These are phyloP conservation scores for Epicoccum nigrum DNA, from an alignment of 2,329 filamentous ascomycete species.

Conservation along the genomic window DNA sequence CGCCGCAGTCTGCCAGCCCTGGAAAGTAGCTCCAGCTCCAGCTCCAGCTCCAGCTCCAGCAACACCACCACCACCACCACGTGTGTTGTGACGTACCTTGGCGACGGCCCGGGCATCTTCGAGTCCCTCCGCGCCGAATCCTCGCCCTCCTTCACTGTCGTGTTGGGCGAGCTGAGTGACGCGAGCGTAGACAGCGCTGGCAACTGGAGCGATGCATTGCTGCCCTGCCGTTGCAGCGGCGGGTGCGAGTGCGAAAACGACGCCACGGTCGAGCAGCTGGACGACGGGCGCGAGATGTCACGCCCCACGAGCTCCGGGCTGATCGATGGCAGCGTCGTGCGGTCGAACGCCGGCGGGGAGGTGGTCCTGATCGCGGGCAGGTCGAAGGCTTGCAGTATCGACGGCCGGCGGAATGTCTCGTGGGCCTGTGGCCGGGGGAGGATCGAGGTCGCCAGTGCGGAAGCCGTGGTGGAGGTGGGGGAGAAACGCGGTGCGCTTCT, in stretches of 20 bases:
- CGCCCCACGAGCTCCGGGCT: conserved; percentile 52
- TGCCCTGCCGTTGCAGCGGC: conserved; percentile 47
- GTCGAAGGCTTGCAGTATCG: conserved; percentile 56
- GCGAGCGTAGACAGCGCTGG: conserved; percentile 66
- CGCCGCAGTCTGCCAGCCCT: too few species aligned
- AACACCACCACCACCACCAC: too few species aligned
- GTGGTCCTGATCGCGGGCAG: conserved; percentile 55
- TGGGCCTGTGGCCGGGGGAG: conserved; percentile 66
- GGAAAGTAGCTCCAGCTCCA: too few species aligned
- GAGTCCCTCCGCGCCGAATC: conserved; percentile 30
- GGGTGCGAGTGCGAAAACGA: conserved; percentile 45
- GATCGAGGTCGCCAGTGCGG: conserved; percentile 63
- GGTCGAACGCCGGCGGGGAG: conserved; percentile 50
- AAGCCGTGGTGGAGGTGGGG: conserved; percentile 55
- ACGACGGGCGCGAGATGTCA: conserved; percentile 60
- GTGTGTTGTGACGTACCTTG: conserved; percentile 45
- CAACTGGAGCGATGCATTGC: conserved; percentile 53
- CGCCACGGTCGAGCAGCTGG: conserved; percentile 59
- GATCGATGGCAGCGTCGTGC: conserved; percentile 56
- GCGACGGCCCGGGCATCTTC: conserved; percentile 35
- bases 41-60: too few species aligned
- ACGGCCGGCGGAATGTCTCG: conserved; percentile 56
- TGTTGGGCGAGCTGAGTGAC: conserved; percentile 58
- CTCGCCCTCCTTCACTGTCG: conserved; percentile 47
- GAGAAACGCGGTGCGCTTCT: conserved; percentile 49